A percentile compares a stretch with the other conserved stretches of the same genome.
phyloP scores from a whole-genome alignment of 2,329 filamentous ascomycete genomes.

The Aspergillus ochraceus region DNA sequence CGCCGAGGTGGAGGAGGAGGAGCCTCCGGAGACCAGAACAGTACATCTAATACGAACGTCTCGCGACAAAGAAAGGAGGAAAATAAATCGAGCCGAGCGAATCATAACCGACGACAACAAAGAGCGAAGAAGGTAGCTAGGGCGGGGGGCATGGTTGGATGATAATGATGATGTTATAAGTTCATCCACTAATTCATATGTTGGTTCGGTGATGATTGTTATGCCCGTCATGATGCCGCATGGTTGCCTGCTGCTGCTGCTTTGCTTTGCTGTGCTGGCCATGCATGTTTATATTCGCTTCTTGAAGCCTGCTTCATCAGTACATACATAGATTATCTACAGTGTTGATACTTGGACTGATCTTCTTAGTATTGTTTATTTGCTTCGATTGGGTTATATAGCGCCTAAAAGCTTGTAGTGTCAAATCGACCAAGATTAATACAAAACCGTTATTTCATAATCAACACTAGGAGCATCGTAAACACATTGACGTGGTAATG shows the following conservation, averaged over 20 bases:
- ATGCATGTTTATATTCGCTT: background rate
- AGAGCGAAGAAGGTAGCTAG: constrained; percentile 63
- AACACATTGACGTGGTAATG: background rate
- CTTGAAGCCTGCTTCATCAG: background rate
- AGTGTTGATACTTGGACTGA: background rate
- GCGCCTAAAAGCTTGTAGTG: background rate
- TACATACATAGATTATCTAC: background rate
- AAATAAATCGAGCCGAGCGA: constrained; percentile 77
- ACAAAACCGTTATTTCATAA: constrained; percentile 1
- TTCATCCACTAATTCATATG: too few relatives aligned
- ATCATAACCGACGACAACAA: constrained; percentile 79
- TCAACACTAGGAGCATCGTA: constrained; percentile 6
- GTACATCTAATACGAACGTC: constrained; percentile 57
- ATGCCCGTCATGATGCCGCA: constrained; percentile 5
- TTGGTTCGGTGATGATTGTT: background rate
- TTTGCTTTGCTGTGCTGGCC: background rate
- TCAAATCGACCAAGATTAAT: background rate
- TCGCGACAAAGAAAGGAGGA: constrained; percentile 77
- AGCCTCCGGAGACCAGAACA: constrained; percentile 59
- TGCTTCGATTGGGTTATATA: background rate
- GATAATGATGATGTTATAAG: background rate
- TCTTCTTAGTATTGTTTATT: background rate
- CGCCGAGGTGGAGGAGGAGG: constrained; percentile 53
- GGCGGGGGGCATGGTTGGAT: constrained; percentile 47
- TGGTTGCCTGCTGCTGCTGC: background rate